Evolutionary conservation across 129 eudicot species (phyloP).

Genomic region (Centaurea solstitialis): DNA sequence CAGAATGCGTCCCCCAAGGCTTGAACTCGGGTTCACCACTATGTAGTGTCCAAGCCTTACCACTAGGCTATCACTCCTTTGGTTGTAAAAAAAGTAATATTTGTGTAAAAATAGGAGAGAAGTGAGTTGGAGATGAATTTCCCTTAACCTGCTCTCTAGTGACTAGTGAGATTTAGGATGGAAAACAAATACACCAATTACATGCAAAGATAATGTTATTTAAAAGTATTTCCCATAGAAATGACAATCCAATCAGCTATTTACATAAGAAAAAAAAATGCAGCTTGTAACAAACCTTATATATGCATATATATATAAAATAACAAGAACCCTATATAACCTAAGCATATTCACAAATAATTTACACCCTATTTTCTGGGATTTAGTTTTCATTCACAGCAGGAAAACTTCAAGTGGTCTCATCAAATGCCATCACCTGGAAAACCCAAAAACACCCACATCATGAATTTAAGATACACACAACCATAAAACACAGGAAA

Average conservation of each 20-base stretch:
- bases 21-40: too few species aligned
- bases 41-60: too few species aligned
- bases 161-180: too few species aligned
- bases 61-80: too few species aligned
- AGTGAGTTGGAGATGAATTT: too few species aligned
- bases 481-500: background rate
- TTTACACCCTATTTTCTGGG: constrained; percentile 42
- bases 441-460: constrained; percentile 22
- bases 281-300: background rate
- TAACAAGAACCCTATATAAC: background rate
- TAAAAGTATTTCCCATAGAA: background rate
- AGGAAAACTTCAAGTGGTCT: constrained; percentile 38
- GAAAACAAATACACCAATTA: too few species aligned
- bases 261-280: background rate
- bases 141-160: too few species aligned
- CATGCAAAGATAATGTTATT: background rate
- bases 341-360: constrained; percentile 48
- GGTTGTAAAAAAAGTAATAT: too few species aligned
- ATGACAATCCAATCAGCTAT: background rate
- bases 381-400: constrained; percentile 37
- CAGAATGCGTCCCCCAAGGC: too few species aligned
- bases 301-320: background rate
- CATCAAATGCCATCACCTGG: constrained; percentile 91
- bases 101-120: too few species aligned
- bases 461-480: background rate